Evolutionary conservation across 192 early-diverging fungal genomes (phyloP).

Genomic region (Coemansia sp.): DNA sequence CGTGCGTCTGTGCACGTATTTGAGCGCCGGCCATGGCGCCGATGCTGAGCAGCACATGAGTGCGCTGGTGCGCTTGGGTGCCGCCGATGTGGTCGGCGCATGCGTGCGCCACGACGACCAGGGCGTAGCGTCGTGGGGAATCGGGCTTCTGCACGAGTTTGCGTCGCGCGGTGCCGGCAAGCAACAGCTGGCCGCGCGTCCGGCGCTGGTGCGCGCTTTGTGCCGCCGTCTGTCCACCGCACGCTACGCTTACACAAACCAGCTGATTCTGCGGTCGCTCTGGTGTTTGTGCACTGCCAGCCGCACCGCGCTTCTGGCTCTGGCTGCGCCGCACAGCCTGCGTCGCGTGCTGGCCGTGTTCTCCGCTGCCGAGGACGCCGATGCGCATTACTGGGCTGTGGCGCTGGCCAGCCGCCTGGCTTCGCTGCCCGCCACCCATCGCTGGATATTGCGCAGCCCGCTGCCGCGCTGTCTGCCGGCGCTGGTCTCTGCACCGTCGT

Average conservation of each 20-base stretch:
- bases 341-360: constrained; percentile 42
- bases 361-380: constrained; percentile 28
- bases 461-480: constrained; percentile 19
- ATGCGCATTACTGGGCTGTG: constrained; percentile 40
- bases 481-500: constrained; percentile 10
- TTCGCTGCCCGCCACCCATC: constrained; percentile 26
- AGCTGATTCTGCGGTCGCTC: constrained; percentile 50
- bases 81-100: constrained; percentile 26
- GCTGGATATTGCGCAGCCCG: constrained; percentile 42
- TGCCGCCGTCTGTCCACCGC: constrained; percentile 39
- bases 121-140: constrained; percentile 52
- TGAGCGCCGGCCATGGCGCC: constrained; percentile 7
- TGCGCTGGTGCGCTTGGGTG: constrained; percentile 32
- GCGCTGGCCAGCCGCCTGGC: constrained; percentile 31
- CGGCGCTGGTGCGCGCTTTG: constrained; percentile 37
- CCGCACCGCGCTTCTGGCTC: constrained; percentile 12
- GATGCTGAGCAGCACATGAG: constrained; percentile 18
- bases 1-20: constrained; percentile 45
- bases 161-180: constrained; percentile 41
- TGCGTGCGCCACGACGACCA: constrained; percentile 42
- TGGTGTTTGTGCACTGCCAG: constrained; percentile 32
- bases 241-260: constrained; percentile 48
- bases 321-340: constrained; percentile 33
- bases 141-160: constrained; percentile 53
- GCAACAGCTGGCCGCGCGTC: constrained; percentile 25